Percentiles rank a stretch among this genome's conserved stretches.
phyloP scores from a whole-genome alignment of 2,329 filamentous ascomycete genomes.

The Salinomyces thailandicus region DNA sequence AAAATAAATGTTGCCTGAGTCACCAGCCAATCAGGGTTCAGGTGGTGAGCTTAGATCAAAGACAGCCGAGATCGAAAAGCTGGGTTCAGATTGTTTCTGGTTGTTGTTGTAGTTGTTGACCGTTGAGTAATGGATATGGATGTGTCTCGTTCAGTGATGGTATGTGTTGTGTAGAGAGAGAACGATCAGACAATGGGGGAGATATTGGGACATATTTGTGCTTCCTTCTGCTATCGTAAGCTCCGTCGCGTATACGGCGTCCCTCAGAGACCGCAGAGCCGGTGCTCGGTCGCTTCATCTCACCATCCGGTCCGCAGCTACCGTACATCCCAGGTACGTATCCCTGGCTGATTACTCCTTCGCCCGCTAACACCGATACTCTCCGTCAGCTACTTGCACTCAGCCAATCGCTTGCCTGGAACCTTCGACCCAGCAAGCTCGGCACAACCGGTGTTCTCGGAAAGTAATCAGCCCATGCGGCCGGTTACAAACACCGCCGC shows the following conservation, averaged over 20 bases:
- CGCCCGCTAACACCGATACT: neutral
- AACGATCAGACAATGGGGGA: neutral
- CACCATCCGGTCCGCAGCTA: neutral
- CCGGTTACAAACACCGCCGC: neutral
- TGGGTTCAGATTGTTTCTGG: too few species aligned
- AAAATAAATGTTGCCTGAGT: constrained; percentile 9
- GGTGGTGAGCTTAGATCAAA: neutral
- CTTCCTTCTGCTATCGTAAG: neutral
- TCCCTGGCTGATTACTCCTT: too few species aligned
- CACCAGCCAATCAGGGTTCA: constrained; percentile 4
- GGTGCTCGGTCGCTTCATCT: neutral
- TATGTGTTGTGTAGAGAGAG: neutral
- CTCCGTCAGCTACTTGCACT: neutral
- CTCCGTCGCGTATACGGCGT: neutral
- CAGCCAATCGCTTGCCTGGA: neutral
- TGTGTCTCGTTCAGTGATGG: neutral
- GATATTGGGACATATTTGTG: neutral
- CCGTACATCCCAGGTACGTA: neutral
- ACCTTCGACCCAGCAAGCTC: neutral
- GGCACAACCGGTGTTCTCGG: neutral
- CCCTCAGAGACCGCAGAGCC: neutral
- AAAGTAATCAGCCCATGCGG: neutral
- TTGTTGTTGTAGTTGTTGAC: neutral
- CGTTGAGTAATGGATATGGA: neutral
- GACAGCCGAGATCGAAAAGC: neutral